Conservation (phyloP, 2,329 filamentous ascomycete genomes). For the Setomelanomma holmii region DNA sequence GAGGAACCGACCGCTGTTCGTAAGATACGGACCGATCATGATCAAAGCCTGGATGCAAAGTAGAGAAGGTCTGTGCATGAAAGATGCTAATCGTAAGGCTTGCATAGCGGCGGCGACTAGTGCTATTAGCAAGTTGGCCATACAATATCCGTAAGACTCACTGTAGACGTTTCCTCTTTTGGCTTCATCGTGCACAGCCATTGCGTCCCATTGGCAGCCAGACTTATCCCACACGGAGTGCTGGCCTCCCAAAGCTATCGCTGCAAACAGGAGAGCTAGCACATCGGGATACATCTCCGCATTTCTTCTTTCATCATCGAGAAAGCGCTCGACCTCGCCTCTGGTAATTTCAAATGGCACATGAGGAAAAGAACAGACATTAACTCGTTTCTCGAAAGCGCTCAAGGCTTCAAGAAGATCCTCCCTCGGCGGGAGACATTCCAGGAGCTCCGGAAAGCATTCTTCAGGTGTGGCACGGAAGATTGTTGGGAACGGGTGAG, state of each 20-base stretch:
- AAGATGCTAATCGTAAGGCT: conserved; percentile 57
- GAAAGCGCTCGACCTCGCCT: conserved; percentile 55
- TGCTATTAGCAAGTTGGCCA: conserved; percentile 2
- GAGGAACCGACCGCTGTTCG: conserved; percentile 58
- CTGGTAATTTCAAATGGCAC: conserved; percentile 53
- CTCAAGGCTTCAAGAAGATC: conserved; percentile 51
- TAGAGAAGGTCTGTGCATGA: conserved; percentile 57
- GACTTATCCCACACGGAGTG: conserved; percentile 54
- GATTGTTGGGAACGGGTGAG: conserved; percentile 56
- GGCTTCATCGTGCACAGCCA: conserved; percentile 45
- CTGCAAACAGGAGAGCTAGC: conserved; percentile 57
- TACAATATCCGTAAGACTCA: conserved; percentile 34
- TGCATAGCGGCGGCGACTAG: conserved; percentile 60
- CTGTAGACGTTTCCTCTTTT: conserved; percentile 54
- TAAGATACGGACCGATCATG: conserved; percentile 58
- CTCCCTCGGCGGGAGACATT: conserved; percentile 49
- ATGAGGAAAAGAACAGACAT: conserved; percentile 55
- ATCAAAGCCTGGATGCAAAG: conserved; percentile 55
- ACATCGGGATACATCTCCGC: conserved; percentile 55
- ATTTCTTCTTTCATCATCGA: conserved; percentile 52
- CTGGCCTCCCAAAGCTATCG: conserved; percentile 56
- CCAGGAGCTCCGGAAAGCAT: conserved; percentile 45
- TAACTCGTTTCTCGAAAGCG: conserved; percentile 52
- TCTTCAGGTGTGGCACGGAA: conserved; percentile 46
- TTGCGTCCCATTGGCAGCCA: conserved; percentile 49